Conservation (phyloP, 768 basidiomycete genomes). For the Botryobasidium botryosum region DNA sequence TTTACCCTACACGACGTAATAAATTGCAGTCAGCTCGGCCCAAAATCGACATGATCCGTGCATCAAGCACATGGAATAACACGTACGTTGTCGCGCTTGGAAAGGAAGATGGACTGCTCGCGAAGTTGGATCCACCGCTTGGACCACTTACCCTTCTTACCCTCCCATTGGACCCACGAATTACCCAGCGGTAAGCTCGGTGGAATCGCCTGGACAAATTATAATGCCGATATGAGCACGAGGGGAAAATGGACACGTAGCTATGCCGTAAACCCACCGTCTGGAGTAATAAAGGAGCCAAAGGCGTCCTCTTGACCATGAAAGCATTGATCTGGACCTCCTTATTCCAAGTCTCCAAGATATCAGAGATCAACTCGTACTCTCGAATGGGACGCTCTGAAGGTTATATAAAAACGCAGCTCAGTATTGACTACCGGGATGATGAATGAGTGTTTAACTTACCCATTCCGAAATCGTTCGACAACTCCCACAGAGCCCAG, state of each 20-base stretch:
- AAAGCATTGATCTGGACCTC: conserved; percentile 67
- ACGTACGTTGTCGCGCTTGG: conserved; percentile 76
- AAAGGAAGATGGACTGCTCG: conserved; percentile 72
- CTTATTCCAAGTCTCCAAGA: conserved; percentile 78
- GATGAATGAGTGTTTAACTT: conserved; percentile 15
- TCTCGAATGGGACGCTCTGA: conserved; percentile 78
- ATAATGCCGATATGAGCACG: no score
- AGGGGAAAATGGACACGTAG: no score
- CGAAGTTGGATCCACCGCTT: conserved; percentile 81
- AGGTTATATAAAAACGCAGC: conserved; percentile 11
- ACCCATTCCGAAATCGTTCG: conserved; percentile 91
- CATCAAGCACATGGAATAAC: conserved; percentile 2
- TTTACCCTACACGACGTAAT: conserved; percentile 40
- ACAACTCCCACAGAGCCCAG: conserved; percentile 86
- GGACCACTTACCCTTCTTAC: conserved; percentile 86
- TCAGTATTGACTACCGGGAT: background rate
- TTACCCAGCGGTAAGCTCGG: no score
- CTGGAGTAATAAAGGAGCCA: conserved; percentile 31
- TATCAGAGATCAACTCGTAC: conserved; percentile 67
- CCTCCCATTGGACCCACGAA: conserved; percentile 81
- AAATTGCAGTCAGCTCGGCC: conserved; percentile 1
- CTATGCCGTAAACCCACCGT: no score
- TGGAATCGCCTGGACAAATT: no score
- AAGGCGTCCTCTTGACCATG: conserved; percentile 54
- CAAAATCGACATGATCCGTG: background rate